Conservation (phyloP, 345 rosid species). For the Arabis hirsuta region DNA sequence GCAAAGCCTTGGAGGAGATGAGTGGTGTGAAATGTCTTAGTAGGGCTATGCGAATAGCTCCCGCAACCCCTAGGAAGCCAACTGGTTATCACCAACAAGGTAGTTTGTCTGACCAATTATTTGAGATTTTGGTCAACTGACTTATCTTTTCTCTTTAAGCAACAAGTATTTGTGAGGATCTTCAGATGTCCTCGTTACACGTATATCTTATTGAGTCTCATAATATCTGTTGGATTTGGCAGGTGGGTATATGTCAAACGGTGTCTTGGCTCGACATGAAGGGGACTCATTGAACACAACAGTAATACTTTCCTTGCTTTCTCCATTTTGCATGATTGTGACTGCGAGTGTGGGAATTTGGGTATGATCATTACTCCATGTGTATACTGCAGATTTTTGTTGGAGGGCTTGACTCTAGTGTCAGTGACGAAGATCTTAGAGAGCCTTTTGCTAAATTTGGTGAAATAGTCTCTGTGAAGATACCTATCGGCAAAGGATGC, state of each 20-base stretch:
- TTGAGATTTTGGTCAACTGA: too few species aligned
- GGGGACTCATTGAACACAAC: constrained; percentile 85
- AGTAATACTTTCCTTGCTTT: constrained; percentile 51
- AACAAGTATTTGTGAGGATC: too few species aligned
- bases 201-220: background rate
- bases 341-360: background rate
- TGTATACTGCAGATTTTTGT: constrained; percentile 70
- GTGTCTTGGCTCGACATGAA: constrained; percentile 60
- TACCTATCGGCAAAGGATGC: constrained; percentile 91
- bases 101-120: constrained; percentile 22
- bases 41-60: constrained; percentile 90
- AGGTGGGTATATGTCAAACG: constrained; percentile 79
- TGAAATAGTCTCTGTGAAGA: constrained; percentile 90
- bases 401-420: constrained; percentile 90
- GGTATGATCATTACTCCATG: background rate
- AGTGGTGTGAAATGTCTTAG: constrained; percentile 78
- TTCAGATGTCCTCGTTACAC: too few species aligned
- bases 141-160: too few species aligned
- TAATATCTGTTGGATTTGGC: constrained; percentile 38
- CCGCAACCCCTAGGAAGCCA: constrained; percentile 92
- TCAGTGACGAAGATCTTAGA: constrained; percentile 84
- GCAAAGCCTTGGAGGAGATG: constrained; percentile 87
- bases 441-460: constrained; percentile 77
- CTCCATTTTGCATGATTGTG: background rate
- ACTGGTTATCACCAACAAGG: constrained; percentile 86